Percentiles rank a stretch among this genome's conserved stretches.
Evolutionary conservation across 192 early-diverging fungal species (phyloP).

Genomic region (Backusella tuberculispora): DNA sequence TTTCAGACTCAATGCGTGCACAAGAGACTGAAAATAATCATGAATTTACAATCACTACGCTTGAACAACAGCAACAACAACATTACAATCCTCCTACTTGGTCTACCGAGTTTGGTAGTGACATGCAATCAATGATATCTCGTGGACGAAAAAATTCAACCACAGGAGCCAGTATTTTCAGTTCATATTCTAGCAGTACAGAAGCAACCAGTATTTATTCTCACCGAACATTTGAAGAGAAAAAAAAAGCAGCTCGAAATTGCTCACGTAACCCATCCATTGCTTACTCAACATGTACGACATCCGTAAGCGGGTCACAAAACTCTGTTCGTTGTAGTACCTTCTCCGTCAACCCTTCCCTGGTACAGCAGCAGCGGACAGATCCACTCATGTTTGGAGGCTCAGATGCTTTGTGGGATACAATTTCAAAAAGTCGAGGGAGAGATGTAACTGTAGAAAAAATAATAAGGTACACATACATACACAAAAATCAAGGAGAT

Average conservation of each 20-base stretch:
- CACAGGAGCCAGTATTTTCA: constrained; percentile 12
- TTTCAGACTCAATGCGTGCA: background rate
- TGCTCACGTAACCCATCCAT: background rate
- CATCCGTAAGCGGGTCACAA: background rate
- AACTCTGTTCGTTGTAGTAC: background rate
- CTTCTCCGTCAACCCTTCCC: background rate
- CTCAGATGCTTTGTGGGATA: constrained; percentile 40
- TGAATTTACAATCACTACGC: background rate
- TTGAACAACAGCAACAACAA: background rate
- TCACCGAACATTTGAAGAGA: background rate
- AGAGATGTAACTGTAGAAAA: constrained; percentile 36
- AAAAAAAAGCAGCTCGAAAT: background rate
- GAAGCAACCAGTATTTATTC: constrained; percentile 11
- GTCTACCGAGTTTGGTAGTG: background rate
- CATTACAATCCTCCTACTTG: background rate
- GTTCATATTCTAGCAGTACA: constrained; percentile 6
- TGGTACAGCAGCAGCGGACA: constrained; percentile 26
- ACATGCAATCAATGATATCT: background rate
- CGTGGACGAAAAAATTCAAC: constrained; percentile 14
- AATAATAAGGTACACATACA: constrained; percentile 40
- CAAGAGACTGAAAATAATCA: background rate
- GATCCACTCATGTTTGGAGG: constrained; percentile 41
- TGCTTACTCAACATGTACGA: background rate
- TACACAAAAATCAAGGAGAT: background rate
- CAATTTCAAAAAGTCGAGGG: constrained; percentile 35